Percentiles rank a stretch among this genome's conserved stretches.
These are phyloP conservation scores for Leccinum imitatum DNA, from an alignment of 768 basidiomycete genomes.

Conservation along the genomic window DNA sequence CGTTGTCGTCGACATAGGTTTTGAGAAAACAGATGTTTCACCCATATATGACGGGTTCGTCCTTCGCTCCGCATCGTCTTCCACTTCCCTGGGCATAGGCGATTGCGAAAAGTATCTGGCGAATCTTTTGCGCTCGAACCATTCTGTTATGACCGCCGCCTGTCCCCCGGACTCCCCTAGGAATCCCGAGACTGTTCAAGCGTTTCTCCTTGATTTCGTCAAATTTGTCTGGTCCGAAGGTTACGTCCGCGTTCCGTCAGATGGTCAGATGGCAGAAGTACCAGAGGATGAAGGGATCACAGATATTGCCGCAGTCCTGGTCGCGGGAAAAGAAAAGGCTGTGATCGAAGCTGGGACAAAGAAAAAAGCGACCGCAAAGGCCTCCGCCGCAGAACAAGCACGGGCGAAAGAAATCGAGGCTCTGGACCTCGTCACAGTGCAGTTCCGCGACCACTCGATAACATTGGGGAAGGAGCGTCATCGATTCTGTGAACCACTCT, in stretches of 20 bases:
- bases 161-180: conserved; percentile 52
- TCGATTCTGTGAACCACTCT: conserved; percentile 88
- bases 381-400: conserved; percentile 75
- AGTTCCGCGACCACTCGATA: conserved; percentile 68
- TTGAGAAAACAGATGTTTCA: conserved; percentile 72
- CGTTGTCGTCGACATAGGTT: conserved; percentile 79
- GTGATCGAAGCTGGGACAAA: conserved; percentile 85
- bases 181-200: conserved; percentile 46
- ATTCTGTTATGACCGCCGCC: conserved; percentile 56
- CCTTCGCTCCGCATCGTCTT: conserved; percentile 50
- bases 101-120: conserved; percentile 80
- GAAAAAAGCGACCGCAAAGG: conserved; percentile 69
- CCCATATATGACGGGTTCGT: conserved; percentile 76
- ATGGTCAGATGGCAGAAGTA: conserved; percentile 61
- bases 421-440: conserved; percentile 73
- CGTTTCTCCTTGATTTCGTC: conserved; percentile 61
- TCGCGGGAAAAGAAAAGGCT: conserved; percentile 88
- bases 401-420: conserved; percentile 82
- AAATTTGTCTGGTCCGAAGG: conserved; percentile 62
- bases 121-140: conserved; percentile 67
- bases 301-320: conserved; percentile 86
- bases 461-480: conserved; percentile 87
- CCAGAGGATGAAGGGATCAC: conserved; percentile 83
- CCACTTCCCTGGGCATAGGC: conserved; percentile 62
- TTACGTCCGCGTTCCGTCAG: conserved; percentile 69